Conservation (phyloP, 164 flowering plant species). For the Liriodendron chinense region DNA sequence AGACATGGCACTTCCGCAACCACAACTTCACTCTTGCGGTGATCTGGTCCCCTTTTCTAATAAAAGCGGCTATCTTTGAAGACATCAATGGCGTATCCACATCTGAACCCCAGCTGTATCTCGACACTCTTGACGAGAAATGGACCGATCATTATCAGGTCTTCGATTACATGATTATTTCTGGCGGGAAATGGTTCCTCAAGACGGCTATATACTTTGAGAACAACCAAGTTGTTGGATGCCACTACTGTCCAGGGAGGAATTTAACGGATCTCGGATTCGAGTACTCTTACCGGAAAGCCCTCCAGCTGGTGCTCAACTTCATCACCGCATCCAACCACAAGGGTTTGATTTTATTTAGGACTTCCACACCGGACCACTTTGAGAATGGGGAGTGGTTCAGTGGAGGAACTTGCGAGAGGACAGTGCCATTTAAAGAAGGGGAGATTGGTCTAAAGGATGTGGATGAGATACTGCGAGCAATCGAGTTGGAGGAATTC, state of each 20-base stretch:
- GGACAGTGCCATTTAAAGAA: conserved; percentile 57
- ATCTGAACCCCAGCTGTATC: conserved; percentile 58
- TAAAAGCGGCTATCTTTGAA: conserved; percentile 67
- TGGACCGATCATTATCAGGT: conserved; percentile 53
- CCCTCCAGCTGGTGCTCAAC: conserved; percentile 39
- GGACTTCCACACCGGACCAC: conserved; percentile 86
- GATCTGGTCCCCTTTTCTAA: conserved; percentile 85
- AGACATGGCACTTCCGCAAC: conserved; percentile 68
- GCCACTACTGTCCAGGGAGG: conserved; percentile 66
- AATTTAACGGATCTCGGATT: conserved; percentile 70
- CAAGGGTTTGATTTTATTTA: conserved; percentile 45
- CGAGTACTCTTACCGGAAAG: conserved; percentile 55
- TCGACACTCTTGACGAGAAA: conserved; percentile 62
- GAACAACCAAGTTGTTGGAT: conserved; percentile 55
- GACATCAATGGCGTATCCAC: conserved; percentile 81
- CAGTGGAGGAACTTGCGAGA: conserved; percentile 72
- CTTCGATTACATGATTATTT: conserved; percentile 63
- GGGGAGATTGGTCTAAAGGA: conserved; percentile 58
- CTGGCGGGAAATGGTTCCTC: conserved; percentile 92
- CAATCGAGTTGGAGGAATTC: conserved; percentile 63
- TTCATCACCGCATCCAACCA: conserved; percentile 40
- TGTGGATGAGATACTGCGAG: conserved; percentile 37
- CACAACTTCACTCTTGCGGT: conserved; percentile 63
- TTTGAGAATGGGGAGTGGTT: conserved; percentile 91
- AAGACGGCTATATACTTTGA: conserved; percentile 76